Evolutionary conservation across 2,329 filamentous ascomycete genomes (phyloP).

Genomic region (Coniosporium uncinatum): DNA sequence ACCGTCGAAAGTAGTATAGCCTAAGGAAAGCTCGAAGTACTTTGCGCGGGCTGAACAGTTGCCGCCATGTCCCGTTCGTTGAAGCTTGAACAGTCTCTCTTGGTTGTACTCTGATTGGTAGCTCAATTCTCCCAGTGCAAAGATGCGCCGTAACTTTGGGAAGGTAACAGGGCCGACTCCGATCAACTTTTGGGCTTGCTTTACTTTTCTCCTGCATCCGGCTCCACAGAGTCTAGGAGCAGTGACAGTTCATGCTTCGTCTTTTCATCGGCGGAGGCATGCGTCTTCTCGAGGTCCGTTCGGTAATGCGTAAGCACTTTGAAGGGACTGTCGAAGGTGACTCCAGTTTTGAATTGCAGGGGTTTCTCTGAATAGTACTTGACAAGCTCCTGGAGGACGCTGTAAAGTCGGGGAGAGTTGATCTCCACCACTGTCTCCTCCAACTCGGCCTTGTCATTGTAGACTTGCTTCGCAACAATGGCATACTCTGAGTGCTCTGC

Average conservation of each 20-base stretch:
- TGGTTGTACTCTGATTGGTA: conserved; percentile 19
- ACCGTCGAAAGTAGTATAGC: conserved; percentile 26
- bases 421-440: conserved; percentile 15
- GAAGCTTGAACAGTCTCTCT: conserved; percentile 17
- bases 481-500: conserved; percentile 9
- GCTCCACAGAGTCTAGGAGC: conserved; percentile 12
- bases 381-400: conserved; percentile 41
- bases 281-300: conserved; percentile 27
- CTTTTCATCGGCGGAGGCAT: conserved; percentile 10
- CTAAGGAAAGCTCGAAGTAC: conserved; percentile 16
- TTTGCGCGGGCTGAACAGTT: conserved; percentile 10
- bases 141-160: conserved; percentile 12
- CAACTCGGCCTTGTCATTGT: conserved; percentile 12
- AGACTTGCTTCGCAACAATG: conserved; percentile 14
- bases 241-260: conserved; percentile 15
- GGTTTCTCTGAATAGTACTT: conserved; percentile 36
- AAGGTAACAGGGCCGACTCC: conserved; percentile 11
- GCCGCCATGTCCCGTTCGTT: conserved; percentile 18
- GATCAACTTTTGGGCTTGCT: conserved; percentile 7
- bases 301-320: conserved; percentile 41
- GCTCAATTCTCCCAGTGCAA: conserved; percentile 16
- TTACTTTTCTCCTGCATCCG: conserved; percentile 10
- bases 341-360: conserved; percentile 19
- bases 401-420: conserved; percentile 27
- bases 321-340: conserved; percentile 40